Evolutionary conservation across 2,329 filamentous ascomycete species (phyloP).

Genomic region (Talaromyces pinophilus): DNA sequence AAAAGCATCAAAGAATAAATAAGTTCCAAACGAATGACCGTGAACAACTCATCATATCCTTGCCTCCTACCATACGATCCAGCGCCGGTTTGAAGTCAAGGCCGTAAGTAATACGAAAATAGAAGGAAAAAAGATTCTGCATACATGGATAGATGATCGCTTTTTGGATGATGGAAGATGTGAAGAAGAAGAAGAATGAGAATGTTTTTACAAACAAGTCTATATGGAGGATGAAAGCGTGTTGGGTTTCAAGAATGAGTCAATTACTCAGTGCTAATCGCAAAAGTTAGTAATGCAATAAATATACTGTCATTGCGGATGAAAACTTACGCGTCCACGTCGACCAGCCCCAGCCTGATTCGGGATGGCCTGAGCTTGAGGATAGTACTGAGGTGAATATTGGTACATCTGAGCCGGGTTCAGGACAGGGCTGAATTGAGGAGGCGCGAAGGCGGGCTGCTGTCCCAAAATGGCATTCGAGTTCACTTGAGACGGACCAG

Average conservation of each 20-base stretch:
- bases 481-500: constrained; percentile 41
- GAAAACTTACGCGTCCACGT: constrained; percentile 55
- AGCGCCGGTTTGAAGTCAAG: constrained; percentile 41
- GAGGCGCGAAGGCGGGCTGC: constrained; percentile 48
- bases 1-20: neutral
- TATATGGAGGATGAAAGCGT: neutral
- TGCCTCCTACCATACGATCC: constrained; percentile 41
- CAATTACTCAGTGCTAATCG: neutral
- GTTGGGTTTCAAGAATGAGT: neutral
- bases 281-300: neutral
- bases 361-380: constrained; percentile 44
- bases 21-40: constrained; percentile 19
- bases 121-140: constrained; percentile 23
- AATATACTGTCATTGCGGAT: neutral
- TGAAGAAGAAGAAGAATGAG: constrained; percentile 22
- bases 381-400: constrained; percentile 55
- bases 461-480: constrained; percentile 48
- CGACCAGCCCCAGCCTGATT: constrained; percentile 52
- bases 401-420: constrained; percentile 51
- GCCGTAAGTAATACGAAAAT: constrained; percentile 36
- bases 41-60: constrained; percentile 27
- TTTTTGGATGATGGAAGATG: constrained; percentile 31
- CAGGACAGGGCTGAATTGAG: constrained; percentile 50
- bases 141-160: constrained; percentile 36
- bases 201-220: constrained; percentile 12